phyloP scores from a whole-genome alignment of 2,329 filamentous ascomycete species.

The Biscogniauxia mediterranea region DNA sequence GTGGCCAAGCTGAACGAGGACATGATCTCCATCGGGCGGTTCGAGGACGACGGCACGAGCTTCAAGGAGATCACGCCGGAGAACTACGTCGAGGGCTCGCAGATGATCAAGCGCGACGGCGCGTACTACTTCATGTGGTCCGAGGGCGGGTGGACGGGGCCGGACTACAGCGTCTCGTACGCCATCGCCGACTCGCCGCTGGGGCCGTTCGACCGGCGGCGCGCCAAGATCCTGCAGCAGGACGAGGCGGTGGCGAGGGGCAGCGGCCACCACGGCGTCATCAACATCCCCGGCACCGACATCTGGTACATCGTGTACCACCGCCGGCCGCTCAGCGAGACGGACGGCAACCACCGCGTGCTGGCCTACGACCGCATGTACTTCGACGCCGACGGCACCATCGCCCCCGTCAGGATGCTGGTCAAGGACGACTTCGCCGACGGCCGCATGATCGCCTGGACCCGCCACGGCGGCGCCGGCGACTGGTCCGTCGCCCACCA shows the following conservation, averaged over 20 bases:
- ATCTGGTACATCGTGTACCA: conserved; percentile 48
- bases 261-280: conserved; percentile 42
- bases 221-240: conserved; percentile 38
- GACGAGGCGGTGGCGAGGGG: conserved; percentile 34
- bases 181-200: conserved; percentile 39
- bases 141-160: conserved; percentile 45
- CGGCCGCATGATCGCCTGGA: conserved; percentile 39
- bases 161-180: conserved; percentile 45
- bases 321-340: conserved; percentile 43
- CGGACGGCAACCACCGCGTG: conserved; percentile 44
- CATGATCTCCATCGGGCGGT: conserved; percentile 41
- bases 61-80: conserved; percentile 46
- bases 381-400: conserved; percentile 43
- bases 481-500: conserved; percentile 28
- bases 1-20: conserved; percentile 42
- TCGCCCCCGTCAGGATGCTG: conserved; percentile 43
- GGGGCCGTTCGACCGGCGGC: conserved; percentile 40
- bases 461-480: conserved; percentile 24
- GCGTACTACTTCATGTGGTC: conserved; percentile 46
- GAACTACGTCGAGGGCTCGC: conserved; percentile 43
- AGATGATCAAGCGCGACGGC: conserved; percentile 42
- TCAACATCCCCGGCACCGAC: conserved; percentile 37
- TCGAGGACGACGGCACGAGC: conserved; percentile 39
- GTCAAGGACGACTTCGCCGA: conserved; percentile 43
- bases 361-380: conserved; percentile 48